These are phyloP conservation scores for Yueomyces sinensis DNA, from an alignment of 805 yeast genomes.

Conservation along the genomic window DNA sequence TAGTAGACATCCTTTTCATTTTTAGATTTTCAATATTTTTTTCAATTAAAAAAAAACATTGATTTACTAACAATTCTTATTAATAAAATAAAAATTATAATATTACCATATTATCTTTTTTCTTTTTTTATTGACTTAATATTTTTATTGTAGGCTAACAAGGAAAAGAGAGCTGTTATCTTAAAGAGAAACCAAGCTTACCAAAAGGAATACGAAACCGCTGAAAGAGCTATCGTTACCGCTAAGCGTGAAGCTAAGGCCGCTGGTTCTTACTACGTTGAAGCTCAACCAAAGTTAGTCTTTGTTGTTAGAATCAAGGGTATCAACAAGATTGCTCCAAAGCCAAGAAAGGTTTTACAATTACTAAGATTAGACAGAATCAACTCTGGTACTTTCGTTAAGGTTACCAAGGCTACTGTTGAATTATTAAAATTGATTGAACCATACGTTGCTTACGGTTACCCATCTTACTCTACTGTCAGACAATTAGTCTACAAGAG, in stretches of 20 bases:
- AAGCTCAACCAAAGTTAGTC: constrained; percentile 88
- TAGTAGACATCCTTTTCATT: too few species aligned
- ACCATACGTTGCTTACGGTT: constrained; percentile 96
- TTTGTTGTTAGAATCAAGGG: constrained; percentile 98
- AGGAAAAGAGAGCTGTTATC: constrained; percentile 53
- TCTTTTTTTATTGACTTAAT: background rate
- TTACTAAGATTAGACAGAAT: constrained; percentile 86
- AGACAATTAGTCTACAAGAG: constrained; percentile 94
- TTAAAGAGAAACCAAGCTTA: constrained; percentile 94
- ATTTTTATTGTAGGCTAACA: constrained; percentile 28
- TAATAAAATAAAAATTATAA: too few species aligned
- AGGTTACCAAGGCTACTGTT: constrained; percentile 88
- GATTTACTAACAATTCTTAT: constrained; percentile 1
- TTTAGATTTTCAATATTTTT: background rate
- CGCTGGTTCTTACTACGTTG: constrained; percentile 86
- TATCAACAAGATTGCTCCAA: constrained; percentile 96
- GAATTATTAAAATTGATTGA: constrained; percentile 89
- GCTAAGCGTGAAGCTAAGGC: constrained; percentile 94
- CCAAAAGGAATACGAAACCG: constrained; percentile 86
- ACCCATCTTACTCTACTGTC: constrained; percentile 85
- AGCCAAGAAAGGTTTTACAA: constrained; percentile 98
- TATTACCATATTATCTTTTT: background rate
- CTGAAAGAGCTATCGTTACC: constrained; percentile 74
- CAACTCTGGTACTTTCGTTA: constrained; percentile 90
- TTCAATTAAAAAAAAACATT: background rate